Conservation (phyloP, 2,329 filamentous ascomycete species). For the Diaporthe vaccinii region DNA sequence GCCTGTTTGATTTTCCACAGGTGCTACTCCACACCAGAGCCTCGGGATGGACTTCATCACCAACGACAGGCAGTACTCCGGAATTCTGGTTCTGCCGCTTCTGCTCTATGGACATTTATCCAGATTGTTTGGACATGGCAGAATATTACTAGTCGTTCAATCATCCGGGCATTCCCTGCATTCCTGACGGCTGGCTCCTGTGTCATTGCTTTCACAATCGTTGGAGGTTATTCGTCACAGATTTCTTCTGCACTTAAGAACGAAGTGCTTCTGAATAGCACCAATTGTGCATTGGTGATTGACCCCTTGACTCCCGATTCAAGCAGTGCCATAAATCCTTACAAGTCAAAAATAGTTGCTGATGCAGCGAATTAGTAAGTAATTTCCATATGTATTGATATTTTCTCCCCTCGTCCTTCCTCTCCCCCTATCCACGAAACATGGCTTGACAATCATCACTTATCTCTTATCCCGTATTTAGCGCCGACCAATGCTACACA, state of each 20-base stretch:
- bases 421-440: no score
- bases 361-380: constrained; percentile 37
- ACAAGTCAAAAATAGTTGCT: not conserved
- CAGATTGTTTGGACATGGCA: constrained; percentile 3
- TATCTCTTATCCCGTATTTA: not conserved
- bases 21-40: constrained; percentile 39
- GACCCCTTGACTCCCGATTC: not conserved
- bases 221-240: constrained; percentile 22
- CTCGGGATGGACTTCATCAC: constrained; percentile 47
- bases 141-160: not conserved
- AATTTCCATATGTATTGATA: no score
- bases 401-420: not conserved
- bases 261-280: constrained; percentile 37
- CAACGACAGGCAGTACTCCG: constrained; percentile 44
- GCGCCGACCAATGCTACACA: constrained; percentile 38
- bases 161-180: not conserved
- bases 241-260: constrained; percentile 5
- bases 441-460: not conserved
- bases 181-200: not conserved
- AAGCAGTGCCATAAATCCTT: not conserved
- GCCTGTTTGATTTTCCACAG: constrained; percentile 43
- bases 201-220: constrained; percentile 11
- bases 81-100: not conserved
- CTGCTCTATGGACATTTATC: not conserved
- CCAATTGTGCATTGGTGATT: not conserved